These are phyloP conservation scores for Populus davidiana DNA, from an alignment of 345 rosid species.

Conservation along the genomic window DNA sequence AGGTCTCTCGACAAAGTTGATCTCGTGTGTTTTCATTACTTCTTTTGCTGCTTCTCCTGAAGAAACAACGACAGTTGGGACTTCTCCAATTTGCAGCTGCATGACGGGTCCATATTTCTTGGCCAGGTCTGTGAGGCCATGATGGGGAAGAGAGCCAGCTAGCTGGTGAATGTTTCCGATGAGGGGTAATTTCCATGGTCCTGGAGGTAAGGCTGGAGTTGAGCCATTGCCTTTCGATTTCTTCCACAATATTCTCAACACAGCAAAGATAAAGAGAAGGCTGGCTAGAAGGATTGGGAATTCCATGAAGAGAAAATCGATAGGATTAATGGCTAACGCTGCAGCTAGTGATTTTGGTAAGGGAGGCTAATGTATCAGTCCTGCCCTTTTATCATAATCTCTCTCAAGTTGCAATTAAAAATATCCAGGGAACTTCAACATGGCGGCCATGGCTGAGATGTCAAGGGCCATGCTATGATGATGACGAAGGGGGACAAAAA, in stretches of 20 bases:
- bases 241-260: not conserved
- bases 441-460: too few relatives aligned
- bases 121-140: not conserved
- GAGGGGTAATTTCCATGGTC: not conserved
- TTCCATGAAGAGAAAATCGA: too few relatives aligned
- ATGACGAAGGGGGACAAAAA: too few relatives aligned
- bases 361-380: too few relatives aligned
- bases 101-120: not conserved
- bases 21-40: conserved; percentile 7
- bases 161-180: conserved; percentile 2
- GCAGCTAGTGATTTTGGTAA: too few relatives aligned
- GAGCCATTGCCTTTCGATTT: not conserved
- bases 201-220: not conserved
- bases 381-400: too few relatives aligned
- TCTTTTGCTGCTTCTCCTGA: not conserved
- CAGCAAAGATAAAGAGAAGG: not conserved
- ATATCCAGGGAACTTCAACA: too few relatives aligned
- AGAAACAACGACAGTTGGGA: not conserved
- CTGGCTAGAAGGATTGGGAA: not conserved
- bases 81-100: not conserved
- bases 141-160: not conserved
- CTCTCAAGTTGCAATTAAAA: too few relatives aligned
- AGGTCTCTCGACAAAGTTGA: not conserved
- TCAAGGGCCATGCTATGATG: too few relatives aligned
- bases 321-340: too few relatives aligned